Conservation (phyloP, 208 protist genomes). For the Acanthamoeba castellanii region DNA sequence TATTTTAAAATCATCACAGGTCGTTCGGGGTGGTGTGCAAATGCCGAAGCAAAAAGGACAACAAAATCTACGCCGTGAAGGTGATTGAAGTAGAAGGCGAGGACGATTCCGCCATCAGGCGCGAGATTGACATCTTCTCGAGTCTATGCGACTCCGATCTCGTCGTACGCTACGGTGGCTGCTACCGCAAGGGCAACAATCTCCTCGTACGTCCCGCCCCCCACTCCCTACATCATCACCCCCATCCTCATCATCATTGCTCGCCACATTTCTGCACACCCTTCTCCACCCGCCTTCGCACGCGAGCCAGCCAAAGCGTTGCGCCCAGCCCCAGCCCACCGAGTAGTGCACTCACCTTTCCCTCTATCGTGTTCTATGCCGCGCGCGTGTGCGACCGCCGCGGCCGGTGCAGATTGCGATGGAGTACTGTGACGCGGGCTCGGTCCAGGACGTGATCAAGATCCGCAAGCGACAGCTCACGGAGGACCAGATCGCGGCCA, state of each 20-base stretch:
- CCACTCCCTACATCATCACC: not conserved
- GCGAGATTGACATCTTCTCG: conserved; percentile 65
- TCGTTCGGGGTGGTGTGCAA: conserved; percentile 69
- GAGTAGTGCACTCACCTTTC: not conserved
- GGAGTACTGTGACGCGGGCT: conserved; percentile 88
- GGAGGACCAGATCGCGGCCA: conserved; percentile 82
- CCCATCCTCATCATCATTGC: not conserved
- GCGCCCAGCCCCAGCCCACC: not conserved
- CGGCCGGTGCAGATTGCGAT: conserved; percentile 85
- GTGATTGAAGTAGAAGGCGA: conserved; percentile 62
- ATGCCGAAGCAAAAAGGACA: conserved; percentile 66
- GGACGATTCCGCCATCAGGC: conserved; percentile 51
- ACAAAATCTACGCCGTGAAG: conserved; percentile 66
- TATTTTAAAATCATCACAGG: not conserved
- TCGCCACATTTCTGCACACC: too few species aligned
- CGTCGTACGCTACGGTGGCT: conserved; percentile 55
- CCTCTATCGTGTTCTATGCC: not conserved
- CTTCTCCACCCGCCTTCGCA: not conserved
- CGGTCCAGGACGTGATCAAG: conserved; percentile 85
- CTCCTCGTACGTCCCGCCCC: not conserved
- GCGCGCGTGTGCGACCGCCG: not conserved
- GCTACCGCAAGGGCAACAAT: conserved; percentile 67
- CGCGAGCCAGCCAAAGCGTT: too few species aligned
- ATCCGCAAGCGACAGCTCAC: conserved; percentile 79
- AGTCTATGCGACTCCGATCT: conserved; percentile 64